Evolutionary conservation across 257 asterid genomes (phyloP).

Genomic region (Linaria vulgaris): DNA sequence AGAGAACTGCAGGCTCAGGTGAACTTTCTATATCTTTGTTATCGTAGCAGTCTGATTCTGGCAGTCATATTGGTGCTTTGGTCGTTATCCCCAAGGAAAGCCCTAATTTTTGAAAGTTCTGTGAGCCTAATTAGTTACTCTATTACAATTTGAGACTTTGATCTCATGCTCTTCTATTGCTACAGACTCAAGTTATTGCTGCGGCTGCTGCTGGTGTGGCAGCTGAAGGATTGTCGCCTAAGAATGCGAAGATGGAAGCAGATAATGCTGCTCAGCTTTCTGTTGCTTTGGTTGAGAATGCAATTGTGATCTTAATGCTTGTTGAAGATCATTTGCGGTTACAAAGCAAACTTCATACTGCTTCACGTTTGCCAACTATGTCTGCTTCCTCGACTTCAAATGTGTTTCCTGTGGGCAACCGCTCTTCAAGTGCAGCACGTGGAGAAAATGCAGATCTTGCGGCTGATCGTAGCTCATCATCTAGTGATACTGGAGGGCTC

Average conservation of each 20-base stretch:
- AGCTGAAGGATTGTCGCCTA: constrained; percentile 89
- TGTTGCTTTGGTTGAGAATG: constrained; percentile 97
- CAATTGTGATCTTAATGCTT: constrained; percentile 96
- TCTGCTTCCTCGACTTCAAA: constrained; percentile 68
- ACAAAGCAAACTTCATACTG: constrained; percentile 81
- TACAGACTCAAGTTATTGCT: constrained; percentile 98
- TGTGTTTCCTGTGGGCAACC: constrained; percentile 50
- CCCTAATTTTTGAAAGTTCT: too few relatives aligned
- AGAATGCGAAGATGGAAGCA: constrained; percentile 87
- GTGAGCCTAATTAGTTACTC: constrained; percentile 12
- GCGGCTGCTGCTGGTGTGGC: constrained; percentile 99
- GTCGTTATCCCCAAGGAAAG: constrained; percentile 13
- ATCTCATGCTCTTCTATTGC: constrained; percentile 40
- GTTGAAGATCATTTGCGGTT: constrained; percentile 96
- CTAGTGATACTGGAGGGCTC: constrained; percentile 68
- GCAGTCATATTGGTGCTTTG: constrained; percentile 20
- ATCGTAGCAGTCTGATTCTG: background rate
- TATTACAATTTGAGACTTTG: constrained; percentile 11
- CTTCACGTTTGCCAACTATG: constrained; percentile 62
- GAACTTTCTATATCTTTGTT: constrained; percentile 27
- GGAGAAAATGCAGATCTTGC: constrained; percentile 51
- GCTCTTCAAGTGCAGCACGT: constrained; percentile 44
- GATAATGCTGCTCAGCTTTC: constrained; percentile 98
- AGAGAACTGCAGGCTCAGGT: constrained; percentile 97
- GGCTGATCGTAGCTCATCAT: constrained; percentile 59